Conservation (phyloP, 345 rosid genomes). For the Ceriops decandra region DNA sequence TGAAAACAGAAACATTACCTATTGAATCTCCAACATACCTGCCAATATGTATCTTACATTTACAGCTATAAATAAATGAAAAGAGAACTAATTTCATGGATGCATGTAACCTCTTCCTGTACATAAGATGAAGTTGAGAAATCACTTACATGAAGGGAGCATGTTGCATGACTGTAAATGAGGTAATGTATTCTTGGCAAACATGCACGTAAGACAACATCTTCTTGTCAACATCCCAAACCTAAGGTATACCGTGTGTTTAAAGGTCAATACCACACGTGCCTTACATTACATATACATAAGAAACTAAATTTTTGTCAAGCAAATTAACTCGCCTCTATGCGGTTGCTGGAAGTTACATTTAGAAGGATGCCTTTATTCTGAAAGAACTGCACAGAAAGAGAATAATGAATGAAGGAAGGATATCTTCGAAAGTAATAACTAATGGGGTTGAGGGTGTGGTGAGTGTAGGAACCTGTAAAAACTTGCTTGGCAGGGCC, state of each 20-base stretch:
- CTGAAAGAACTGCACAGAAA: slow-evolving; percentile 51
- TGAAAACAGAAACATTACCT: slow-evolving; percentile 67
- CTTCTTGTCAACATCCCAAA: slow-evolving; percentile 82
- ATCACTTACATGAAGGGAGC: slow-evolving; percentile 61
- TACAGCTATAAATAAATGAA: slow-evolving; percentile 9
- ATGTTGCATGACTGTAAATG: slow-evolving; percentile 59
- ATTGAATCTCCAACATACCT: slow-evolving; percentile 77
- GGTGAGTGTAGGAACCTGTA: slow-evolving; percentile 46
- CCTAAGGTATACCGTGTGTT: slow-evolving; percentile 31
- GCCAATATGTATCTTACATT: slow-evolving; percentile 20
- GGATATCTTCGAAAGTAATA: neutral
- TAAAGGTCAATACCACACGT: neutral
- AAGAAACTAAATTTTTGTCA: neutral
- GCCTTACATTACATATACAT: no score
- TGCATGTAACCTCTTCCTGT: neutral
- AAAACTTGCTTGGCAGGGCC: slow-evolving; percentile 55
- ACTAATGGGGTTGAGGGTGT: no score
- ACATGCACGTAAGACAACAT: slow-evolving; percentile 47
- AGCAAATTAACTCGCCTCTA: slow-evolving; percentile 58
- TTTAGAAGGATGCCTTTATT: slow-evolving; percentile 72
- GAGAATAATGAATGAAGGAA: neutral
- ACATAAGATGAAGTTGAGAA: slow-evolving; percentile 1
- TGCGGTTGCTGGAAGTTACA: slow-evolving; percentile 60
- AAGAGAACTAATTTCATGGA: neutral
- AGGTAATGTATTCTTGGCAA: slow-evolving; percentile 54